Conservation (phyloP, 768 basidiomycete genomes). For the Agrocybe chaxingu region DNA sequence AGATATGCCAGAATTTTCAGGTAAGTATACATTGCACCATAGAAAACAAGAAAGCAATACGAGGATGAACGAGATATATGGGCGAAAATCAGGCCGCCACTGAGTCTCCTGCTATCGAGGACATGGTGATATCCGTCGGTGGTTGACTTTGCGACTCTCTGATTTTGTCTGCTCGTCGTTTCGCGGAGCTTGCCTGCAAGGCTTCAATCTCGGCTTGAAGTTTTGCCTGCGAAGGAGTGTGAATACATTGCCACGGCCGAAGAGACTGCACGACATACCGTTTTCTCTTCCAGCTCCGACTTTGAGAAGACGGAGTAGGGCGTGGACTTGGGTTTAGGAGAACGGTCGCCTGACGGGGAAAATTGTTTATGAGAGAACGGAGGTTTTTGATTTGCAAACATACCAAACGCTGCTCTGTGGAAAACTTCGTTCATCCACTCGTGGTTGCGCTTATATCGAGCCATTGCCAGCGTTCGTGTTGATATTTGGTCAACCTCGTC, state of each 20-base stretch:
- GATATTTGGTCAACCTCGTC: conserved; percentile 73
- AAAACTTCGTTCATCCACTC: conserved; percentile 86
- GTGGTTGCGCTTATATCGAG: conserved; percentile 77
- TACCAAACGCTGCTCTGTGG: conserved; percentile 66
- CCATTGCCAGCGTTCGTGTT: conserved; percentile 65
- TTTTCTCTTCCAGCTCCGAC: conserved; percentile 52
- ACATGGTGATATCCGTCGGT: conserved; percentile 17
- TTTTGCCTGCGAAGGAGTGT: conserved; percentile 35
- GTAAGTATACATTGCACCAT: not conserved
- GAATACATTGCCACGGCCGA: not conserved
- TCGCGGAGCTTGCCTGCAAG: conserved; percentile 47
- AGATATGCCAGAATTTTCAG: not conserved
- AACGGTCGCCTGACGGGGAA: conserved; percentile 41
- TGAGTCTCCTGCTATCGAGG: conserved; percentile 7
- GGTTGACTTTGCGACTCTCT: conserved; percentile 14
- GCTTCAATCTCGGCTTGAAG: conserved; percentile 57
- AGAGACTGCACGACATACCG: conserved; percentile 33
- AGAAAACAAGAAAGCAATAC: not conserved
- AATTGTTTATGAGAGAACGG: not conserved
- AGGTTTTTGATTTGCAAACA: conserved; percentile 1
- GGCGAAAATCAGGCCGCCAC: conserved; percentile 11
- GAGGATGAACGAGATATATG: not conserved
- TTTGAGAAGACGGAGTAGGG: conserved; percentile 58
- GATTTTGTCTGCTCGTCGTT: conserved; percentile 32
- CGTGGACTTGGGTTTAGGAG: conserved; percentile 35